These are phyloP conservation scores for Arthrinium puccinioides DNA, from an alignment of 2,329 filamentous ascomycete genomes.

Conservation along the genomic window DNA sequence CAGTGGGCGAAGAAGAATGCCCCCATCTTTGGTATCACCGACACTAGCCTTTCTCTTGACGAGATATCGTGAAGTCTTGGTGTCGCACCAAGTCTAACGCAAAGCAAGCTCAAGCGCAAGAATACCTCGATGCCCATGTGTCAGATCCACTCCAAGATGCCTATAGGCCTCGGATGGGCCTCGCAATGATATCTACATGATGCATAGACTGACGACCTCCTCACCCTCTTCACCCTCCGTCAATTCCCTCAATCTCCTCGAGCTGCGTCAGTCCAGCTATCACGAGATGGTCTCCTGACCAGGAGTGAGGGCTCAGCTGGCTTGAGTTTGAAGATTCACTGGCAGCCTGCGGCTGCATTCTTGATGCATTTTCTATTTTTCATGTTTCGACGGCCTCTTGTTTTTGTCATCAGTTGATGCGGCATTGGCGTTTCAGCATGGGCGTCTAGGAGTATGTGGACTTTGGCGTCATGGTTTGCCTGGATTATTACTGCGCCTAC, in stretches of 20 bases:
- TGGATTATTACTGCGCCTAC: slow-evolving; percentile 5
- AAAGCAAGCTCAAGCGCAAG: slow-evolving; percentile 4
- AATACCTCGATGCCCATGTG: slow-evolving; percentile 15
- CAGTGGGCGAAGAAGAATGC: slow-evolving; percentile 87
- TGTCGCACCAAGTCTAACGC: slow-evolving; percentile 2
- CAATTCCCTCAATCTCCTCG: slow-evolving; percentile 2
- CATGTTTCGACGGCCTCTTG: slow-evolving; percentile 6
- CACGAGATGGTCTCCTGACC: slow-evolving; percentile 8
- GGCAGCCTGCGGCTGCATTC: slow-evolving; percentile 12
- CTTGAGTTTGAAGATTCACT: slow-evolving; percentile 4
- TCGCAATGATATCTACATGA: slow-evolving; percentile 17
- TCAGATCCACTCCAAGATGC: slow-evolving; percentile 19
- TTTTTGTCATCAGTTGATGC: slow-evolving; percentile 8
- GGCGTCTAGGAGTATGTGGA: slow-evolving; percentile 11
- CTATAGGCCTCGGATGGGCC: slow-evolving; percentile 20
- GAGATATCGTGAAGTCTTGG: slow-evolving; percentile 27
- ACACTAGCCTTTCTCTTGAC: slow-evolving; percentile 42
- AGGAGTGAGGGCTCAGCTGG: slow-evolving; percentile 3
- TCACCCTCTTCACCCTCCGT: slow-evolving; percentile 11
- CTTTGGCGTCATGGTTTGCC: slow-evolving; percentile 9
- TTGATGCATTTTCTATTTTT: slow-evolving; percentile 14
- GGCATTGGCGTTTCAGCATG: slow-evolving; percentile 10
- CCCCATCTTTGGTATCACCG: slow-evolving; percentile 44
- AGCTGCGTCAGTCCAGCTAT: too few species aligned
- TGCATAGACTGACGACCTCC: slow-evolving; percentile 13